These are phyloP conservation scores for Erucastrum elatum DNA, from an alignment of 345 rosid genomes.

Conservation along the genomic window DNA sequence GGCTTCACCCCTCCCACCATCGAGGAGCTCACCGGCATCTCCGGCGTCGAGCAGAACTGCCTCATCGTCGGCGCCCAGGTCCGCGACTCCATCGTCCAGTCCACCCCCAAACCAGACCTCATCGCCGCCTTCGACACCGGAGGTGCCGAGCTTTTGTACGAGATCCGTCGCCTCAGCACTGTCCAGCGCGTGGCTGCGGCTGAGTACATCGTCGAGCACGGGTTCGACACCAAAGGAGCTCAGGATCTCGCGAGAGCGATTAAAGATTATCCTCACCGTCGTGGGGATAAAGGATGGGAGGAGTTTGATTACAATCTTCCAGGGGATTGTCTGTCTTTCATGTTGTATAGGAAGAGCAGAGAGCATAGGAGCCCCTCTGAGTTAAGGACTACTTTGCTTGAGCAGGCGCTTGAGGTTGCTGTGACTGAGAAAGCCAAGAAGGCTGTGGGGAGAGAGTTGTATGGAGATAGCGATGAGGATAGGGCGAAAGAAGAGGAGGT, in stretches of 20 bases:
- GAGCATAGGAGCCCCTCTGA: conserved; percentile 63
- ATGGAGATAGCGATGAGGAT: conserved; percentile 38
- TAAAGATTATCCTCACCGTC: conserved; percentile 83
- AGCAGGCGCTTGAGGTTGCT: conserved; percentile 61
- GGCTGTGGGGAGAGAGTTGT: conserved; percentile 48
- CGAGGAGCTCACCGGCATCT: conserved; percentile 75
- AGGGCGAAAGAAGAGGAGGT: conserved; percentile 37
- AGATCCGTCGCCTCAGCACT: conserved; percentile 64
- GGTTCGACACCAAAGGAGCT: conserved; percentile 56
- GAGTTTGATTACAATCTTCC: conserved; percentile 63
- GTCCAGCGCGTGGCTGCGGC: conserved; percentile 67
- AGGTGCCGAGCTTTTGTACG: conserved; percentile 79
- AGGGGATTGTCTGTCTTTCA: conserved; percentile 77
- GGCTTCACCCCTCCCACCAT: conserved; percentile 71
- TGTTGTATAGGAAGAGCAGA: conserved; percentile 69
- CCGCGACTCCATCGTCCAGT: conserved; percentile 61
- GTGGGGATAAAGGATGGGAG: conserved; percentile 57
- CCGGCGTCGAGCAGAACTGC: conserved; percentile 84
- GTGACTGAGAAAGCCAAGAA: conserved; percentile 64
- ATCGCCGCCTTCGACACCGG: conserved; percentile 61
- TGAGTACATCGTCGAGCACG: conserved; percentile 42
- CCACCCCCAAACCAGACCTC: conserved; percentile 56
- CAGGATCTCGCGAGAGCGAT: conserved; percentile 74
- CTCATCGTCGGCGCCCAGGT: conserved; percentile 79
- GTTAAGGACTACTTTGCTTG: conserved; percentile 47